Base-by-base conservation (phyloP, 768 basidiomycete genomes). In the Boletus pseudo-olivaceus region DNA sequence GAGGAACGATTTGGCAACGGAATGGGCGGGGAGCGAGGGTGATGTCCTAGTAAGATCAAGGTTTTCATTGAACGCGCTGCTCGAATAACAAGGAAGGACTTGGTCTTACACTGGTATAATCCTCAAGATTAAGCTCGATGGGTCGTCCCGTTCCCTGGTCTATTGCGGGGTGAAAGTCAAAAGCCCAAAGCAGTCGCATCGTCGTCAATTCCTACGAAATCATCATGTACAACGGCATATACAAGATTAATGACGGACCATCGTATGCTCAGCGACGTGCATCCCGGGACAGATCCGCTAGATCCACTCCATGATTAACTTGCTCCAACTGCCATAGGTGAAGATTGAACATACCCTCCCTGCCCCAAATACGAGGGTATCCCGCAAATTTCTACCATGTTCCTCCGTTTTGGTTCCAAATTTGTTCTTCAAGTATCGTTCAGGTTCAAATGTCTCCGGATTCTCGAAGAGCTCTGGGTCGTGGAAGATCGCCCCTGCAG, bases 131-230 rank as follows among this genome's bases (percentile, higher is more conserved):
- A n/a, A 46, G 35, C n/a, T 46, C 30, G 17, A 53, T 46, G 10
- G 37, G 20, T 39, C 26, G 35, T n/a, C n/a, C 51, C 17, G 51
- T 53, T 8, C 2, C 37, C 15, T 29, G 37, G 34, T 53, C 51
- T 4, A 26, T 38, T n/a, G 27, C 51, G 12, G 51, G 51, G 7
- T 26, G 44, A 39, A 53, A 53, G 30, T 53, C 37, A 32, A 53
- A 53, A 5, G 51, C 51, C 51, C 51, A 52, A 52, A 52, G 44
- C 5, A 52, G 37, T 5, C 44, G 51, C 51, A 52, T 39, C 32
- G 51, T 52, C 10, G 51, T 14, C 19, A 52, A 17, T 23, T 37
- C 51, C 51, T 52, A 27, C 32, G 20, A 32, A 20, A 38, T 1
- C 14, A 11, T 39, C 7, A 7, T 26, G n/a, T 12, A 32, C 7